Percentiles rank a stretch among this genome's conserved stretches.
Evolutionary conservation across 495 filamentous ascomycete species (phyloP).

Genomic region (Penicillium arizonense): DNA sequence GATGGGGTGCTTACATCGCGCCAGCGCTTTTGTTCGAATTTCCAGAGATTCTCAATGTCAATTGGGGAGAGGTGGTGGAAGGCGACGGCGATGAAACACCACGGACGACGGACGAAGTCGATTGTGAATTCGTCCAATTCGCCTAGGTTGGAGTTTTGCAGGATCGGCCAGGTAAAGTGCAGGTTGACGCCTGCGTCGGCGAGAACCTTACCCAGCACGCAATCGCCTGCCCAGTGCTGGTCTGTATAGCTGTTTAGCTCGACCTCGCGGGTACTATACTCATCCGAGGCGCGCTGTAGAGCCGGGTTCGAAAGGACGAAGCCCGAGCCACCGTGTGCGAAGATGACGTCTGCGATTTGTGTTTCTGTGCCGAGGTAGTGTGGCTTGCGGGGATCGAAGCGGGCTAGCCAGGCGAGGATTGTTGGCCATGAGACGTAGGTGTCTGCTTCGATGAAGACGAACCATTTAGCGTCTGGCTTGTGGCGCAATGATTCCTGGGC

Average conservation of each 20-base stretch:
- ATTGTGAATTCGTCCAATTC: constrained; percentile 44
- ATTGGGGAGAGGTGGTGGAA: constrained; percentile 50
- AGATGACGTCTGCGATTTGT: constrained; percentile 51
- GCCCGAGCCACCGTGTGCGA: constrained; percentile 68
- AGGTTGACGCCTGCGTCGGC: constrained; percentile 51
- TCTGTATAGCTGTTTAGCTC: constrained; percentile 54
- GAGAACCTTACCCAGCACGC: constrained; percentile 58
- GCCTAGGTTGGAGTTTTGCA: constrained; percentile 48
- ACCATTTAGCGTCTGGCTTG: constrained; percentile 59
- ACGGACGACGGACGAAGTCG: constrained; percentile 41
- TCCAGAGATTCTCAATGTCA: constrained; percentile 39
- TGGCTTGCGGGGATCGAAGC: constrained; percentile 48
- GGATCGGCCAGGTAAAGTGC: constrained; percentile 49
- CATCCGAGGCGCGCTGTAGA: constrained; percentile 43
- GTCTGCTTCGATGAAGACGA: constrained; percentile 68
- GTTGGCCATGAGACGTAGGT: constrained; percentile 65
- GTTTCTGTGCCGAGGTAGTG: constrained; percentile 61
- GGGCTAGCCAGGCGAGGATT: constrained; percentile 53
- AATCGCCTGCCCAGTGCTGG: constrained; percentile 67
- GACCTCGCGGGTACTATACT: constrained; percentile 42
- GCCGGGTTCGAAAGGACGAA: constrained; percentile 62
- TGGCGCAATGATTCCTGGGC: constrained; percentile 42
- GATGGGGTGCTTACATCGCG: constrained; percentile 22
- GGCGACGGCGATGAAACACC: constrained; percentile 56
- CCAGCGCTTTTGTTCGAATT: constrained; percentile 41